These are phyloP conservation scores for Calcarisporium arbuscula DNA, from an alignment of 2,329 filamentous ascomycete genomes.

Conservation along the genomic window DNA sequence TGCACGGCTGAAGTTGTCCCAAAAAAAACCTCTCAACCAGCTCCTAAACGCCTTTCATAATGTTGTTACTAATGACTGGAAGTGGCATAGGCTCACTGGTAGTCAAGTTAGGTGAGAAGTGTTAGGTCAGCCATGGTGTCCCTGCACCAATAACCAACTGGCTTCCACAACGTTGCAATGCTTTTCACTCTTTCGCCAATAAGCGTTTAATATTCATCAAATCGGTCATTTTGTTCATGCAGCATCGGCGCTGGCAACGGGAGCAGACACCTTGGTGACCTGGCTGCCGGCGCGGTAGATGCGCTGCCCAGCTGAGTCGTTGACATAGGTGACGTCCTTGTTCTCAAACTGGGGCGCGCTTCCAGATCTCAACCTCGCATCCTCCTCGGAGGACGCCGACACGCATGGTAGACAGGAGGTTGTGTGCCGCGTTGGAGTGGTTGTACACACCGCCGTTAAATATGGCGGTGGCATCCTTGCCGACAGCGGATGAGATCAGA, in stretches of 20 bases:
- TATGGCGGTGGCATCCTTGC: slow-evolving; percentile 83
- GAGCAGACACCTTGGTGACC: slow-evolving; percentile 75
- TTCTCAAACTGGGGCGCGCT: slow-evolving; percentile 77
- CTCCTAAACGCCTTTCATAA: too few relatives aligned
- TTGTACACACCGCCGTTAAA: slow-evolving; percentile 90
- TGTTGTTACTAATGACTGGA: too few relatives aligned
- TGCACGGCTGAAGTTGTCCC: too few relatives aligned
- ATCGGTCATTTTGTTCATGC: too few relatives aligned
- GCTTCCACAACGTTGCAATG: too few relatives aligned
- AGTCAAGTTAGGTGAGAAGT: too few relatives aligned
- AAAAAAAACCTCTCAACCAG: too few relatives aligned
- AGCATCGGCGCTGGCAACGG: slow-evolving; percentile 76
- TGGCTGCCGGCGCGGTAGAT: slow-evolving; percentile 83
- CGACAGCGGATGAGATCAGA: slow-evolving; percentile 74
- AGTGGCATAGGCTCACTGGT: too few relatives aligned
- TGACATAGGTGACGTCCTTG: slow-evolving; percentile 74
- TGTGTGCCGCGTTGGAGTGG: slow-evolving; percentile 86
- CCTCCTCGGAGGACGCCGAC: slow-evolving; percentile 81
- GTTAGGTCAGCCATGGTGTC: too few relatives aligned
- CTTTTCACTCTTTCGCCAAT: too few relatives aligned
- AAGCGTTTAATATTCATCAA: too few relatives aligned
- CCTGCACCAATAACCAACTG: too few relatives aligned
- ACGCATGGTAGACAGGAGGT: slow-evolving; percentile 80
- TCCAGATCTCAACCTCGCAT: slow-evolving; percentile 90
- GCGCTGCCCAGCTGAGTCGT: slow-evolving; percentile 72